phyloP scores from a whole-genome alignment of 139 green algal genomes.

The Picochlorum sp. region DNA sequence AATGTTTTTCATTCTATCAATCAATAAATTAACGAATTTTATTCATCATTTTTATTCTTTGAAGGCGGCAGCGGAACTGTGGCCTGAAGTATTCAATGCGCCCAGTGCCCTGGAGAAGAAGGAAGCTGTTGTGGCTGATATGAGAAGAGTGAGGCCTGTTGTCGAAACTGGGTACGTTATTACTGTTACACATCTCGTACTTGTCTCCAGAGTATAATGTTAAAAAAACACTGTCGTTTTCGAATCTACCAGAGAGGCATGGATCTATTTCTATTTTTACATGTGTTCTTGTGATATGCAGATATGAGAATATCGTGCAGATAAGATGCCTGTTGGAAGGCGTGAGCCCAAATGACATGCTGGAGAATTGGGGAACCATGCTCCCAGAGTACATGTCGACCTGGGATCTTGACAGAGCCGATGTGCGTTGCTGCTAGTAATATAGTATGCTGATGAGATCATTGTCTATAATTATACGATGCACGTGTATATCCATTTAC shows the following conservation, averaged over 20 bases:
- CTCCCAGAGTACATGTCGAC: conserved; percentile 59
- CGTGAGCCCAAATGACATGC: conserved; percentile 57
- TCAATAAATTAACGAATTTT: too few relatives aligned
- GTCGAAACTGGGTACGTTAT: conserved; percentile 89
- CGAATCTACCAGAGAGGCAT: background rate
- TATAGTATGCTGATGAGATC: background rate
- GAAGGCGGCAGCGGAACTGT: conserved; percentile 59
- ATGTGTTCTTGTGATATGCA: too few relatives aligned
- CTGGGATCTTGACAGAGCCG: conserved; percentile 56
- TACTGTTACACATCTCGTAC: background rate
- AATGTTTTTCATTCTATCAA: too few relatives aligned
- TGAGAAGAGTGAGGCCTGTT: conserved; percentile 79
- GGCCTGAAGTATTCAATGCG: conserved; percentile 77
- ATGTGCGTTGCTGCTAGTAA: too few relatives aligned
- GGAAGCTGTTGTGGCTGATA: conserved; percentile 62
- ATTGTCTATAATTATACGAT: too few relatives aligned
- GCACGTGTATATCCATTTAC: too few relatives aligned
- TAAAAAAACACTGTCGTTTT: background rate
- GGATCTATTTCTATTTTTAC: conserved; percentile 1
- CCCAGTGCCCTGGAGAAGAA: conserved; percentile 39
- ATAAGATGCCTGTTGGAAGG: conserved; percentile 78
- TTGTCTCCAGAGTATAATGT: background rate
- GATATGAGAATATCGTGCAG: conserved; percentile 96
- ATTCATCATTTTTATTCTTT: background rate
- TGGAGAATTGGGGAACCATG: conserved; percentile 59